Evolutionary conservation across 208 protist species (phyloP).

Genomic region (Trichomonas gallinae): DNA sequence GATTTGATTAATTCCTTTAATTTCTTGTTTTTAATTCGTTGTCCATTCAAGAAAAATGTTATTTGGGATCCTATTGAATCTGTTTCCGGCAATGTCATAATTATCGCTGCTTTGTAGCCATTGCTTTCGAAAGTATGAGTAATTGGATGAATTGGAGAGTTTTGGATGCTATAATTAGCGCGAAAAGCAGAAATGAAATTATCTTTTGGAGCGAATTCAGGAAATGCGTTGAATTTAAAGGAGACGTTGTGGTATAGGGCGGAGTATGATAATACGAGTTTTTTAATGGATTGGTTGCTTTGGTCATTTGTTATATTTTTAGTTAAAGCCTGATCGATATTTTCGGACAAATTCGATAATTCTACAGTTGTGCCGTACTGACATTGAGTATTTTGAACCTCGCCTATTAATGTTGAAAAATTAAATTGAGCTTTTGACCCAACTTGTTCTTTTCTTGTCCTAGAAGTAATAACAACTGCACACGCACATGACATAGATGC

Average conservation of each 20-base stretch:
- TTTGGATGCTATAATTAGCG: not conserved
- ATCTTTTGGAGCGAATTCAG: not conserved
- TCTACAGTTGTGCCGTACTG: not conserved
- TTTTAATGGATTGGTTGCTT: not conserved
- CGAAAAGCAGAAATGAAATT: not conserved
- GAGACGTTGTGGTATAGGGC: not conserved
- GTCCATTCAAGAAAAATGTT: not conserved
- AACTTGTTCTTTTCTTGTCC: not conserved
- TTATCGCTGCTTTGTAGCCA: not conserved
- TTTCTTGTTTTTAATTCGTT: not conserved
- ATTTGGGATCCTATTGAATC: not conserved
- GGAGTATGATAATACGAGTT: not conserved
- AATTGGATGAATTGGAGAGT: not conserved
- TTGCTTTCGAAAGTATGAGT: not conserved
- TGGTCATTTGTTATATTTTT: not conserved
- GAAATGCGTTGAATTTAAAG: not conserved
- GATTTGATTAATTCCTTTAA: not conserved
- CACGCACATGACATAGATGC: not conserved
- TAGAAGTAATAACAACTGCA: not conserved
- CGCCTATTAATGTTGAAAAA: not conserved
- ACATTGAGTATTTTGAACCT: not conserved
- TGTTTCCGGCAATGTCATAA: not conserved
- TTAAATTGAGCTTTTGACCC: not conserved
- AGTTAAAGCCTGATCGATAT: not conserved
- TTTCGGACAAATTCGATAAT: not conserved